These are phyloP conservation scores for Tolypocladium paradoxum DNA, from an alignment of 2,329 filamentous ascomycete genomes.

Conservation along the genomic window DNA sequence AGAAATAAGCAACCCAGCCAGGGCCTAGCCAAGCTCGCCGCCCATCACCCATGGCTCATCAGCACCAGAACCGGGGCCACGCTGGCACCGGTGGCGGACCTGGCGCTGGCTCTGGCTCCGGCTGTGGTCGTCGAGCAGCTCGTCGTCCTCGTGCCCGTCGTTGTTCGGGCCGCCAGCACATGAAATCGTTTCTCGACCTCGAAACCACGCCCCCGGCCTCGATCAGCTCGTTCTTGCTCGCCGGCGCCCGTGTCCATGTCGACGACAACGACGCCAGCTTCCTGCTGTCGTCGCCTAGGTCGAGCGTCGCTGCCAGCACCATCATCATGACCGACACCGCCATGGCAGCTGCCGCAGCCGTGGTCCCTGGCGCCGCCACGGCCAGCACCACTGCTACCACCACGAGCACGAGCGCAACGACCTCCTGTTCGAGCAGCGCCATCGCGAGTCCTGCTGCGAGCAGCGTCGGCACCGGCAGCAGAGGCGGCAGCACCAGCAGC, in stretches of 20 bases:
- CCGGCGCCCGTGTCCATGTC: background rate
- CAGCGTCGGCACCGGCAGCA: background rate
- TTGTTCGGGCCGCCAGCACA: constrained; percentile 2
- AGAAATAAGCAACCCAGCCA: background rate
- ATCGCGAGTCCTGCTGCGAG: background rate
- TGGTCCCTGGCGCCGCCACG: background rate
- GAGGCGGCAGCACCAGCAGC: background rate
- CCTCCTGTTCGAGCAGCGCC: background rate
- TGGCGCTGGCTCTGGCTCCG: background rate
- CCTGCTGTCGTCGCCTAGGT: constrained; percentile 4
- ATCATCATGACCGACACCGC: background rate
- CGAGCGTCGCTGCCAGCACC: constrained; percentile 1
- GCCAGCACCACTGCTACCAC: background rate
- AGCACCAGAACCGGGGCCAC: background rate
- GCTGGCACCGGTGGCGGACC: background rate
- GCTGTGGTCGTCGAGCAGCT: background rate
- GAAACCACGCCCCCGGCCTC: constrained; percentile 1
- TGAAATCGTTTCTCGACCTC: constrained; percentile 8
- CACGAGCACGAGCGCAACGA: background rate
- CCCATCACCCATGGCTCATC: background rate
- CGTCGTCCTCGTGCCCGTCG: background rate
- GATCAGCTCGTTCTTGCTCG: background rate
- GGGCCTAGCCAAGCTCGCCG: background rate
- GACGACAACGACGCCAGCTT: constrained; percentile 3
- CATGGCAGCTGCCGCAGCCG: background rate